Evolutionary conservation across 345 rosid genomes (phyloP).

Genomic region (Citrus inodora): DNA sequence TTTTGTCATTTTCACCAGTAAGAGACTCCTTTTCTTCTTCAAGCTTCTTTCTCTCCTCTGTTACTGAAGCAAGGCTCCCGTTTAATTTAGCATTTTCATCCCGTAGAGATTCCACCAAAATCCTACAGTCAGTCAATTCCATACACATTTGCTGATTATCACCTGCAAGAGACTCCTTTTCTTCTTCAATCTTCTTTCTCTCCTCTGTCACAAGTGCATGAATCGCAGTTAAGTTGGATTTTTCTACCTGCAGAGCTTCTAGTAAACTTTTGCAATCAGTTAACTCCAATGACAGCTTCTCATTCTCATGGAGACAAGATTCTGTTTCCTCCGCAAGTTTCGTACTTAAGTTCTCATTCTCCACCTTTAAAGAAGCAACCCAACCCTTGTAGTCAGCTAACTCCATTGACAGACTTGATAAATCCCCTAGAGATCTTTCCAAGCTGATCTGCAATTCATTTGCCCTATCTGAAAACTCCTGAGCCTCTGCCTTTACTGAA

Average conservation of each 20-base stretch:
- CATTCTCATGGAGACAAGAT: slow-evolving; percentile 36
- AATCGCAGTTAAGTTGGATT: slow-evolving; percentile 34
- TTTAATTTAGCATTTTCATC: slow-evolving; percentile 49
- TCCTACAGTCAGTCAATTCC: slow-evolving; percentile 45
- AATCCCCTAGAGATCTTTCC: slow-evolving; percentile 47
- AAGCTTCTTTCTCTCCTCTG: slow-evolving; percentile 48
- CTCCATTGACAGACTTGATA: slow-evolving; percentile 39
- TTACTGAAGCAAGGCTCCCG: slow-evolving; percentile 35
- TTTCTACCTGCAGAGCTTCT: slow-evolving; percentile 53
- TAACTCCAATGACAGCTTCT: slow-evolving; percentile 51
- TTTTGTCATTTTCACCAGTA: slow-evolving; percentile 46
- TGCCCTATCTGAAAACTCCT: slow-evolving; percentile 47
- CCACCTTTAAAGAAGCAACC: slow-evolving; percentile 40
- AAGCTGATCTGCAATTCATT: slow-evolving; percentile 53
- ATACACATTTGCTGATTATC: slow-evolving; percentile 39
- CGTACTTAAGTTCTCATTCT: slow-evolving; percentile 51
- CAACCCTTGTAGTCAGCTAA: slow-evolving; percentile 42
- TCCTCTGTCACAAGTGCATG: slow-evolving; percentile 36
- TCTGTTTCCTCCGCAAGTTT: slow-evolving; percentile 40
- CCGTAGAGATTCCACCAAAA: slow-evolving; percentile 41
- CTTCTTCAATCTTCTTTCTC: slow-evolving; percentile 46
- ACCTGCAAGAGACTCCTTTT: slow-evolving; percentile 42
- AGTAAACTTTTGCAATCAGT: slow-evolving; percentile 48
- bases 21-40: slow-evolving; percentile 50
- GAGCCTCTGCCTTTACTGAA: slow-evolving; percentile 46